phyloP scores from a whole-genome alignment of 2,329 filamentous ascomycete genomes.

The Fusarium haematococcum region DNA sequence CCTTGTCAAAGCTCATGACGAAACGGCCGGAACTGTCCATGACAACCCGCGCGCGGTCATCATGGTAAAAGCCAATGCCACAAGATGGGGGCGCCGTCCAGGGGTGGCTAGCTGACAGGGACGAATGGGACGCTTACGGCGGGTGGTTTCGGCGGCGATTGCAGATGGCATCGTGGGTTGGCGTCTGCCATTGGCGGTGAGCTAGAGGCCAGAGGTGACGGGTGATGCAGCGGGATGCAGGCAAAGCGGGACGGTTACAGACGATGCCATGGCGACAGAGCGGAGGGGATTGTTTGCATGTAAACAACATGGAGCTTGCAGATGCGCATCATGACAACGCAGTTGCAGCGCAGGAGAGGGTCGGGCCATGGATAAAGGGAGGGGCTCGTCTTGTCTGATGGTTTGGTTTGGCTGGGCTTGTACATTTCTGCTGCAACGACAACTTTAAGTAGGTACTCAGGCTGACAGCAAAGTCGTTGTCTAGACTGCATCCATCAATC shows the following conservation, averaged over 20 bases:
- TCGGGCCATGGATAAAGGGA: constrained; percentile 14
- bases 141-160: constrained; percentile 1
- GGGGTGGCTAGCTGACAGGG: not conserved
- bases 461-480: not conserved
- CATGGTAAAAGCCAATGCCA: not conserved
- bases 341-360: constrained; percentile 10
- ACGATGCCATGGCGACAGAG: constrained; percentile 45
- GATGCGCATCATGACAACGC: constrained; percentile 39
- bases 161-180: constrained; percentile 15
- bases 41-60: not conserved
- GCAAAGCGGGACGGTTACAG: constrained; percentile 28
- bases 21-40: not conserved
- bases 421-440: not conserved
- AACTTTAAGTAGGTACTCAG: not conserved
- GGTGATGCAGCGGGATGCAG: constrained; percentile 31
- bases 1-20: not conserved
- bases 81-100: not conserved
- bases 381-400: not conserved
- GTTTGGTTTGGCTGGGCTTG: not conserved
- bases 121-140: not conserved
- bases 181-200: constrained; percentile 38
- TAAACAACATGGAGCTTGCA: constrained; percentile 39
- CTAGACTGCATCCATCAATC: not conserved
- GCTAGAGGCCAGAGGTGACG: constrained; percentile 12
- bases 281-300: constrained; percentile 31